Evolutionary conservation across 2,329 filamentous ascomycete genomes (phyloP).

Genomic region (Monosporascus sp.): DNA sequence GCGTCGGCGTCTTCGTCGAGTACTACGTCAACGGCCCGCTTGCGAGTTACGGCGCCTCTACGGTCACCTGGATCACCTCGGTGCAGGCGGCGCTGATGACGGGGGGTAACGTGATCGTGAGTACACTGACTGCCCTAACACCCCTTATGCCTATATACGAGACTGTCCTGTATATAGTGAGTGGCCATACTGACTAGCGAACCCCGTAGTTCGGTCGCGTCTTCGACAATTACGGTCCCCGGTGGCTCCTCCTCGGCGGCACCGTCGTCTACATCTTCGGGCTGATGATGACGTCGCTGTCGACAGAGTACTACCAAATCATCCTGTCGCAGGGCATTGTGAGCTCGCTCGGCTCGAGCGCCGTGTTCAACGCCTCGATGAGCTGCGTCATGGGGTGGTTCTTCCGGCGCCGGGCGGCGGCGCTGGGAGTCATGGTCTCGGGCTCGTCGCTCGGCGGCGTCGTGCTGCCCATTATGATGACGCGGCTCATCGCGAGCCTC

Average conservation of each 20-base stretch:
- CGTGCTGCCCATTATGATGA: constrained; percentile 52
- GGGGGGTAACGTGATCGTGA: constrained; percentile 40
- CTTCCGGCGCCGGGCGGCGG: constrained; percentile 38
- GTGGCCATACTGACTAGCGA: no score
- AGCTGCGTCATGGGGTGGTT: constrained; percentile 41
- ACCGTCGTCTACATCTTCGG: constrained; percentile 50
- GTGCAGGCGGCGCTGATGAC: constrained; percentile 41
- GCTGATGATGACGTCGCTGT: constrained; percentile 55
- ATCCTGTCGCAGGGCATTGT: constrained; percentile 33
- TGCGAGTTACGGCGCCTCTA: constrained; percentile 39
- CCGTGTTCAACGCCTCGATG: constrained; percentile 30
- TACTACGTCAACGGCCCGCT: constrained; percentile 49
- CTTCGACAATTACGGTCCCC: constrained; percentile 57
- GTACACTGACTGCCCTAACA: constrained; percentile 20
- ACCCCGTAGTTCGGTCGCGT: constrained; percentile 37
- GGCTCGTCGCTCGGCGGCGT: constrained; percentile 46
- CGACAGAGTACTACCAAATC: constrained; percentile 34
- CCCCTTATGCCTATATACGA: constrained; percentile 30
- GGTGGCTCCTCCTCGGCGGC: constrained; percentile 46
- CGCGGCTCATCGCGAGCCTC: constrained; percentile 43
- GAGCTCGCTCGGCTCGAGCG: constrained; percentile 27
- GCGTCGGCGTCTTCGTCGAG: constrained; percentile 49
- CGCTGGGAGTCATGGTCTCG: constrained; percentile 41
- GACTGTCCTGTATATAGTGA: background rate
- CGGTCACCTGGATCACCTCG: constrained; percentile 53